Base-by-base conservation (phyloP, 2,329 filamentous ascomycete genomes). In the Ophiostoma triangulosporum region DNA sequence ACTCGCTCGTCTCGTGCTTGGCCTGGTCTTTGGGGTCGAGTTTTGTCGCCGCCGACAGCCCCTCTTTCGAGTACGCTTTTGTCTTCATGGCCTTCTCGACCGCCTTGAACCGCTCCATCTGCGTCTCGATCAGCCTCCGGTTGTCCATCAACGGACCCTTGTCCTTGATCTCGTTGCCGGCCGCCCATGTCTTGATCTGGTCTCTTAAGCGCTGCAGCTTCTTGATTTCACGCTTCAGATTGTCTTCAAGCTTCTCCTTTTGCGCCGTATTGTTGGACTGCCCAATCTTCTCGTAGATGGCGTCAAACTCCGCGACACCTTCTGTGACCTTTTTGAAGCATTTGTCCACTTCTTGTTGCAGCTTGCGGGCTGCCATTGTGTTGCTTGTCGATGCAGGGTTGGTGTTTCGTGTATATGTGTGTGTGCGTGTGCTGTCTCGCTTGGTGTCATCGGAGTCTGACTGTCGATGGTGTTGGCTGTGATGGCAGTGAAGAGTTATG, bases 11-110 rank as follows among this genome's bases (percentile, higher is more conserved):
- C 63, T 97, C 91, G 57, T 86, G 75, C 71, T 95, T 95, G 66
- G 95, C 91, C 68, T 94, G 88, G 68, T 97, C 93, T 67, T 90
- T 95, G n/a, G 93, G 93, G 71, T 98, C 93, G 59, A 97, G 78
- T 69, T 95, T 94, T 50, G 88, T 84, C 26, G 89, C 88, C 51
- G 91, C 87, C 59, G 88, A 93, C 60, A 98, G 73, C 45, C 93
- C 93, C 70, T 97, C 93, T 75, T 98, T 97, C 58, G 93, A 97
- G 71, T 95, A 98, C 57, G 93, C 93, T 70, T 98, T 98, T 54
- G 93, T 98, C 76, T 98, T 98, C 93, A 98, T 97, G 64, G 95
- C 93, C 75, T 98, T 98, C 70, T 98, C 93, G 52, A 98, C 93
- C n/a, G 90, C 91, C 74, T 98, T 98, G 80, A 98, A 98, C 64